A percentile compares a stretch with the other conserved stretches of the same genome.
Conservation (phyloP, 306 rosid genomes). For the Fagus sylvatica region DNA sequence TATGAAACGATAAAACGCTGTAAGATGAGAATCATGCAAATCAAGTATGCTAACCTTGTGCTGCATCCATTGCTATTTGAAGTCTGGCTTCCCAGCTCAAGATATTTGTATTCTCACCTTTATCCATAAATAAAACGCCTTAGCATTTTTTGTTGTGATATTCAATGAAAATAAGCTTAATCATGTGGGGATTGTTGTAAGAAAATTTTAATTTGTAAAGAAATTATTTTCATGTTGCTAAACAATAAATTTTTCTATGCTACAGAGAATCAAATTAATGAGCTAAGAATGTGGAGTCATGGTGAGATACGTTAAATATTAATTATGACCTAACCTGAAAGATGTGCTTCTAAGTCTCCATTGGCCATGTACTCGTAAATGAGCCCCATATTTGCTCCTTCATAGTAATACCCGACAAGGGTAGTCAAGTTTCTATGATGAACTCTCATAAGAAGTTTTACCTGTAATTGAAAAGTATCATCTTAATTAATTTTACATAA, state of each 20-base stretch:
- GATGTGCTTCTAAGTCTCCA: constrained; percentile 36
- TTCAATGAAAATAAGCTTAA: too few species aligned
- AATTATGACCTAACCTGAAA: constrained; percentile 31
- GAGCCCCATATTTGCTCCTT: constrained; percentile 28
- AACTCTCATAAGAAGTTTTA: constrained; percentile 33
- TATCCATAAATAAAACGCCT: neutral
- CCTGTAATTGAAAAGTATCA: constrained; percentile 10
- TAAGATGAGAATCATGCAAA: neutral
- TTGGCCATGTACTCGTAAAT: constrained; percentile 43
- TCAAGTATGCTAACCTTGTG: constrained; percentile 40
- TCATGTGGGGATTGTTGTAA: too few species aligned
- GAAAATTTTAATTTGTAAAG: too few species aligned
- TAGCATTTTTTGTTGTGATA: neutral
- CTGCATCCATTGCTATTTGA: constrained; percentile 44
- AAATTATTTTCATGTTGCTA: too few species aligned
- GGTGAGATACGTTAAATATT: neutral
- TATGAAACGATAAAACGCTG: neutral
- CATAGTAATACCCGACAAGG: constrained; percentile 41
- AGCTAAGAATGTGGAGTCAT: neutral
- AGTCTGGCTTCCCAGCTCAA: constrained; percentile 52
- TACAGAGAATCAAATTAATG: neutral
- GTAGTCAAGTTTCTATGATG: constrained; percentile 40
- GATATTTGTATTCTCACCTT: constrained; percentile 7
- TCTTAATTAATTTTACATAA: too few species aligned
- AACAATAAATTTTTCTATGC: too few species aligned